A percentile compares a stretch with the other conserved stretches of the same genome.
Conservation (phyloP, 1,284 basidiomycete species). For the Wallemia mellicola region DNA sequence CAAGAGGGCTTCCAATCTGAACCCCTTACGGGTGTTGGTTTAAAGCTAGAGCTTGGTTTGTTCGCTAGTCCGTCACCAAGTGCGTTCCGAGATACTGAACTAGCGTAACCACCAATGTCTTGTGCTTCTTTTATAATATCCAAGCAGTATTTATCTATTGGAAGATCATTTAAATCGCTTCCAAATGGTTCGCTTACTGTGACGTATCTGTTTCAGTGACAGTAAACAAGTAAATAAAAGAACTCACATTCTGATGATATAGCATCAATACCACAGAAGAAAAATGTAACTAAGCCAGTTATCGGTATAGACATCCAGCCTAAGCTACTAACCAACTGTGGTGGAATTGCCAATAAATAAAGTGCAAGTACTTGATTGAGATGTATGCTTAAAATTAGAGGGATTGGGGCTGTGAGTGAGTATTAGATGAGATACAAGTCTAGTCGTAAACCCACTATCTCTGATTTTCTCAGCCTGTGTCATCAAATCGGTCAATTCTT, state of each 20-base stretch:
- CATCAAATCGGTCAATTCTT: not conserved
- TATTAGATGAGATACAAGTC: not conserved
- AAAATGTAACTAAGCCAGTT: not conserved
- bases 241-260: not conserved
- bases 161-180: not conserved
- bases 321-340: not conserved
- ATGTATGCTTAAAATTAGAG: not conserved
- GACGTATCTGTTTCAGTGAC: not conserved
- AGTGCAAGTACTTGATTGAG: not conserved
- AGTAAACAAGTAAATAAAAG: too few species aligned
- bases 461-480: not conserved
- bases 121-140: not conserved
- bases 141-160: not conserved
- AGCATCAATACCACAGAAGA: not conserved
- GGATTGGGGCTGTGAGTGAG: not conserved
- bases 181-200: constrained; percentile 1
- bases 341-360: not conserved
- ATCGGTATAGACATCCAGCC: not conserved
- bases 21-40: not conserved
- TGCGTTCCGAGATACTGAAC: not conserved
- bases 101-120: not conserved
- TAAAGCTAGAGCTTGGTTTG: not conserved
- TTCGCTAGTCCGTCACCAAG: not conserved
- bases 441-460: not conserved
- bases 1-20: not conserved